These are phyloP conservation scores for Agaricales sp. DNA, from an alignment of 1,284 basidiomycete genomes.

Conservation along the genomic window DNA sequence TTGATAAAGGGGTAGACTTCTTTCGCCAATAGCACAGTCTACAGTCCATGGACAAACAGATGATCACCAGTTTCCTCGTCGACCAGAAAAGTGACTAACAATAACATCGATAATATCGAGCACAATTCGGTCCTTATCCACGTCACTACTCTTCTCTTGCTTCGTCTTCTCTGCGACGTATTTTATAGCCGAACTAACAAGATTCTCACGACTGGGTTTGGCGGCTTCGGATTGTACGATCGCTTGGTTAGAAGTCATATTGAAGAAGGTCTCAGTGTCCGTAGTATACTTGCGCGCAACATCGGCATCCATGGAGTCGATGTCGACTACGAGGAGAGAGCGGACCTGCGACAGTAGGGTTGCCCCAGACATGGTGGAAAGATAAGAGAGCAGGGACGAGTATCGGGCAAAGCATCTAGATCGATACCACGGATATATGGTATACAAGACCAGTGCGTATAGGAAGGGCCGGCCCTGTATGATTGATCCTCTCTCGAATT, in stretches of 20 bases:
- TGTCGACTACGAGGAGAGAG: constrained; percentile 28
- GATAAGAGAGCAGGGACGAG: background rate
- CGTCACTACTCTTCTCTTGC: constrained; percentile 10
- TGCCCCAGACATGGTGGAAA: constrained; percentile 9
- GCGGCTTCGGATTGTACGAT: constrained; percentile 28
- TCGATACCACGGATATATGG: no score
- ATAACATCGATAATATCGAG: constrained; percentile 30
- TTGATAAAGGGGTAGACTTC: constrained; percentile 32
- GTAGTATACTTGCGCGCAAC: constrained; percentile 27
- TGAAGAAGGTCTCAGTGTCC: constrained; percentile 22
- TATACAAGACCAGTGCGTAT: no score
- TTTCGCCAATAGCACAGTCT: constrained; percentile 37
- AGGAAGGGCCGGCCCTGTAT: no score
- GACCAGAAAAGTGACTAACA: constrained; percentile 17
- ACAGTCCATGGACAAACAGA: constrained; percentile 3
- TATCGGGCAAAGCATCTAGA: background rate
- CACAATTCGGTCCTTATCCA: constrained; percentile 20
- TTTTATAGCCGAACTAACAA: constrained; percentile 26
- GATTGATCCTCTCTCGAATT: no score
- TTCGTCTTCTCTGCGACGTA: constrained; percentile 17
- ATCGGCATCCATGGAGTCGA: constrained; percentile 39
- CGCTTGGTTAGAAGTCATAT: constrained; percentile 45
- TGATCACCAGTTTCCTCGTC: background rate
- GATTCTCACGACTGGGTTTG: constrained; percentile 20
- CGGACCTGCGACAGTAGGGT: constrained; percentile 29